These are phyloP conservation scores for Cystoderma amianthinum DNA, from an alignment of 768 basidiomycete genomes.

Conservation along the genomic window DNA sequence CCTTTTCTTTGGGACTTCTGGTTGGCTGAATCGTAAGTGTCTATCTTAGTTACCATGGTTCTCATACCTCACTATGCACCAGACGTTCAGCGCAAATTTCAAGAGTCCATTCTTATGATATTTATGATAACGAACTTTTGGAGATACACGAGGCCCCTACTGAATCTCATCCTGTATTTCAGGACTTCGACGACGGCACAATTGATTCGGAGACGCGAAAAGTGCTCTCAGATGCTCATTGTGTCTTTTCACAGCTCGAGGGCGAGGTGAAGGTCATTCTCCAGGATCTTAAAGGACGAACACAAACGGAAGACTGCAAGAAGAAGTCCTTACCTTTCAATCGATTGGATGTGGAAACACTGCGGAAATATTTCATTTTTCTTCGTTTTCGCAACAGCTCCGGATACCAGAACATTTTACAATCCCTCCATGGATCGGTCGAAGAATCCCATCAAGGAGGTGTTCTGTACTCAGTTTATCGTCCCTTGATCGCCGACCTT, in stretches of 20 bases:
- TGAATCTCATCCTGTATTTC: conserved; percentile 28
- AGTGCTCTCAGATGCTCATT: conserved; percentile 33
- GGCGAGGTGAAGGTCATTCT: conserved; percentile 30
- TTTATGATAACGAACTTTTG: conserved; percentile 41
- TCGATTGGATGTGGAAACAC: conserved; percentile 20
- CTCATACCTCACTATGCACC: conserved; percentile 1
- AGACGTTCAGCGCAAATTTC: conserved; percentile 22
- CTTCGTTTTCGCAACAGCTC: conserved; percentile 51
- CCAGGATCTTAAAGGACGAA: conserved; percentile 22
- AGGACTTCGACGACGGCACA: conserved; percentile 27
- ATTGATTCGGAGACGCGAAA: conserved; percentile 26
- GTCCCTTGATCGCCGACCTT: conserved; percentile 20
- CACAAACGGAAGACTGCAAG: conserved; percentile 16
- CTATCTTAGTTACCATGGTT: background rate
- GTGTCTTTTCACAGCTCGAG: conserved; percentile 36
- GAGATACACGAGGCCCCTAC: conserved; percentile 33
- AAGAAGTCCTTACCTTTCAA: conserved; percentile 21
- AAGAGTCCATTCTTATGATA: conserved; percentile 44
- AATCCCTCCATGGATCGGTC: conserved; percentile 16
- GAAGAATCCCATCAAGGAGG: conserved; percentile 12
- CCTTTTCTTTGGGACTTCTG: conserved; percentile 43
- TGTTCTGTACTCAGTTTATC: conserved; percentile 19
- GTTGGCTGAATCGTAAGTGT: conserved; percentile 28
- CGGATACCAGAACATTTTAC: conserved; percentile 33
- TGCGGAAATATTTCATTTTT: conserved; percentile 47